Percentiles rank a stretch among this genome's conserved stretches.
phyloP scores from a whole-genome alignment of 1,284 basidiomycete species.

The Fereydounia khargensis region DNA sequence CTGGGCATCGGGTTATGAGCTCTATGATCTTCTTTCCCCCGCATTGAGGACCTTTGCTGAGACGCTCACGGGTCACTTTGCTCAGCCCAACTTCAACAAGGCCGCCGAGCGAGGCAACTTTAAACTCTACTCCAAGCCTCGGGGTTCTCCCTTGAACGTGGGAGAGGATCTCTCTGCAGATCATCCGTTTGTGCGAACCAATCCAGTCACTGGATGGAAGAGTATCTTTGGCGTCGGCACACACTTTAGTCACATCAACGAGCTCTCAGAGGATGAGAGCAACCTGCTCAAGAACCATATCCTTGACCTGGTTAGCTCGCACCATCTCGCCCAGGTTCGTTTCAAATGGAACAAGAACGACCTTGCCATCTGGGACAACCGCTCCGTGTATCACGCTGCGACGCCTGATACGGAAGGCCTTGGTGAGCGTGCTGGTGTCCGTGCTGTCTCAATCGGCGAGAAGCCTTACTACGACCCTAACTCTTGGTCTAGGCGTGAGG shows the following conservation, averaged over 20 bases:
- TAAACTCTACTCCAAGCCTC: constrained; percentile 42
- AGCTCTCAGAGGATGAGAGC: constrained; percentile 66
- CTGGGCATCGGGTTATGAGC: constrained; percentile 64
- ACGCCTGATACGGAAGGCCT: constrained; percentile 28
- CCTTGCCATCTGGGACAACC: constrained; percentile 37
- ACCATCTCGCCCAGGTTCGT: constrained; percentile 68
- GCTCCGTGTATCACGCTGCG: constrained; percentile 20
- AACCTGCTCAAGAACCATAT: constrained; percentile 63
- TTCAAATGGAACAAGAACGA: constrained; percentile 60
- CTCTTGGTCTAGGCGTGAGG: constrained; percentile 13
- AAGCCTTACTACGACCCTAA: constrained; percentile 26
- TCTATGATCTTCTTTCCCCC: constrained; percentile 67
- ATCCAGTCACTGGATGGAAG: constrained; percentile 70
- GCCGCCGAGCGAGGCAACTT: constrained; percentile 39
- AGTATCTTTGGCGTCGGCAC: constrained; percentile 66
- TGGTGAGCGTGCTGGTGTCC: constrained; percentile 23
- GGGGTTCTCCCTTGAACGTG: constrained; percentile 63
- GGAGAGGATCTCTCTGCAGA: constrained; percentile 65
- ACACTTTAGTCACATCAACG: constrained; percentile 64
- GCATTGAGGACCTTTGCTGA: constrained; percentile 65
- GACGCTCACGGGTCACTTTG: constrained; percentile 14
- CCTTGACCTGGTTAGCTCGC: constrained; percentile 58
- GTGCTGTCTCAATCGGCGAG: constrained; percentile 29
- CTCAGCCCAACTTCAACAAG: constrained; percentile 13
- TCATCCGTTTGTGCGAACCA: constrained; percentile 60